A percentile compares a stretch with the other conserved stretches of the same genome.
These are phyloP conservation scores for Eutrema yunnanense DNA, from an alignment of 345 rosid genomes.

Conservation along the genomic window DNA sequence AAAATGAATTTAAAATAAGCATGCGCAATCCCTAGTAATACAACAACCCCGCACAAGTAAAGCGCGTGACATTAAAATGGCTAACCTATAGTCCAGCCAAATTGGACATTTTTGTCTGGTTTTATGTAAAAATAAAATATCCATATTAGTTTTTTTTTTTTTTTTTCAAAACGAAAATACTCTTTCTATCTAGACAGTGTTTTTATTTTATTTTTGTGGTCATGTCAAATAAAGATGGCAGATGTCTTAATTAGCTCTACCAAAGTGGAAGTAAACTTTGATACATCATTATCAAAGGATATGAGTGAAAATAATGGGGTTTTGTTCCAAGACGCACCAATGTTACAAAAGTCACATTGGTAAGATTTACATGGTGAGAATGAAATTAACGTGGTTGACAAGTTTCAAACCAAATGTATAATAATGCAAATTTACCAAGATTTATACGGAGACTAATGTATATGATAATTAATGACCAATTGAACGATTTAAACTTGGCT, in stretches of 20 bases:
- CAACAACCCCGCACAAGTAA: too few relatives aligned
- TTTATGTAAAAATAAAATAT: too few relatives aligned
- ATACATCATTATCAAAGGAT: conserved; percentile 17
- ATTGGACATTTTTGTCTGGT: not conserved
- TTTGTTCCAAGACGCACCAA: not conserved
- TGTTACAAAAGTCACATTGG: conserved; percentile 16
- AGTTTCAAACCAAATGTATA: conserved; percentile 2
- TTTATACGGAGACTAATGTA: conserved; percentile 3
- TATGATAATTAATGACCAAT: conserved; percentile 18
- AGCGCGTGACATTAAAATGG: too few relatives aligned
- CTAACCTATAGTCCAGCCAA: not conserved
- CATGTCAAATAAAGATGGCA: conserved; percentile 22
- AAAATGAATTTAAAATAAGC: too few relatives aligned
- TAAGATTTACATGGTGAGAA: conserved; percentile 15
- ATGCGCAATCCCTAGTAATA: too few relatives aligned
- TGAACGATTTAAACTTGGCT: not conserved
- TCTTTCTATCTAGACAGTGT: not conserved
- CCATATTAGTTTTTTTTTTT: too few relatives aligned
- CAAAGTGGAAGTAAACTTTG: conserved; percentile 5
- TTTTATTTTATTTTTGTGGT: not conserved
- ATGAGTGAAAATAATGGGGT: not conserved
- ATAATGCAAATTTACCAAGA: conserved; percentile 23
- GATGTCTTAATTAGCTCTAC: not conserved
- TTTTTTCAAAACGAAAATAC: too few relatives aligned
- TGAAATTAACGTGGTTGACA: conserved; percentile 20